Percentiles rank a stretch among this genome's conserved stretches.
Conservation (phyloP, 2,329 filamentous ascomycete species). For the Exophiala sideris region DNA sequence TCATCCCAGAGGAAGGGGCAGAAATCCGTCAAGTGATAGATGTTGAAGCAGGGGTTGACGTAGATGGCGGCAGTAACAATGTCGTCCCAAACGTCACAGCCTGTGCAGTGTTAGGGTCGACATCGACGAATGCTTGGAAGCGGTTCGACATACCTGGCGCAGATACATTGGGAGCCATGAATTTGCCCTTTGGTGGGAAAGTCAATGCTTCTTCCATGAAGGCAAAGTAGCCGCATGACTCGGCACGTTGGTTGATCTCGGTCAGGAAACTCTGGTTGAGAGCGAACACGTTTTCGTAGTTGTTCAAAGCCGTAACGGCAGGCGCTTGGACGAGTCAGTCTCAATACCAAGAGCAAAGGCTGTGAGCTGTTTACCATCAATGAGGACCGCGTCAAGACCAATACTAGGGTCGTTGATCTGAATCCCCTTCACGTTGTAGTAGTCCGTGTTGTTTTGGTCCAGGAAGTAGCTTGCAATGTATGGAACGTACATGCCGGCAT, state of each 20-base stretch:
- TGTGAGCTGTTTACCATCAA: slow-evolving; percentile 15
- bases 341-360: not conserved
- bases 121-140: not conserved
- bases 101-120: slow-evolving; percentile 27
- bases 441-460: slow-evolving; percentile 44
- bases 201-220: slow-evolving; percentile 53
- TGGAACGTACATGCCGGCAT: slow-evolving; percentile 42
- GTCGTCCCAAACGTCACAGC: slow-evolving; percentile 58
- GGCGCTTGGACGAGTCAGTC: slow-evolving; percentile 25
- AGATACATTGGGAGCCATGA: slow-evolving; percentile 12
- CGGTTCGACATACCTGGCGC: slow-evolving; percentile 4
- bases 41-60: slow-evolving; percentile 74
- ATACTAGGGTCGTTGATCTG: slow-evolving; percentile 49
- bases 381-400: slow-evolving; percentile 38
- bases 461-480: slow-evolving; percentile 54
- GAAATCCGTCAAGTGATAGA: slow-evolving; percentile 70
- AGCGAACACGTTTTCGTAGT: slow-evolving; percentile 30
- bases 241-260: slow-evolving; percentile 39
- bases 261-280: slow-evolving; percentile 28
- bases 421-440: slow-evolving; percentile 53
- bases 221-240: slow-evolving; percentile 46
- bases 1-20: slow-evolving; percentile 70
- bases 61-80: slow-evolving; percentile 53
- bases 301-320: slow-evolving; percentile 40
- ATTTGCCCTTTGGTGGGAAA: slow-evolving; percentile 55